A percentile compares a stretch with the other conserved stretches of the same genome.
Conservation (phyloP, 495 filamentous ascomycete species). For the Opeltia flavorubescens region DNA sequence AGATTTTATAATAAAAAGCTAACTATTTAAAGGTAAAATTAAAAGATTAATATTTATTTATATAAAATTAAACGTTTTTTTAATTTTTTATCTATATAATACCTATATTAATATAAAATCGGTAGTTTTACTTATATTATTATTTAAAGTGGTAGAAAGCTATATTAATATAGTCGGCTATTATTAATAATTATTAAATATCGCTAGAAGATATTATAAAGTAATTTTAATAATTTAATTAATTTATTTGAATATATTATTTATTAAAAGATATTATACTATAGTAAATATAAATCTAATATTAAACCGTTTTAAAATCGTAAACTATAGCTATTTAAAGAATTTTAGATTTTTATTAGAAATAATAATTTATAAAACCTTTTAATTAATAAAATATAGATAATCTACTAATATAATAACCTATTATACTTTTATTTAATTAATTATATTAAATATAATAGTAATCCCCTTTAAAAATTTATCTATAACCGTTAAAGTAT, state of each 20-base stretch:
- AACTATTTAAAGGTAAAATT: background rate
- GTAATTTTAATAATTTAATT: slow-evolving; percentile 13
- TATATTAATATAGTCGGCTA: background rate
- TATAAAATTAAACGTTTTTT: background rate
- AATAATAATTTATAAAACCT: background rate
- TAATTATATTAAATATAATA: background rate
- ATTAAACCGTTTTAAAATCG: slow-evolving; percentile 1
- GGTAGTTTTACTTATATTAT: background rate
- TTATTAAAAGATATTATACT: slow-evolving; percentile 12
- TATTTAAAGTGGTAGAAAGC: background rate
- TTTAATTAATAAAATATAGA: background rate
- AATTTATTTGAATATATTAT: slow-evolving; percentile 8
- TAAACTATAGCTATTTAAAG: background rate
- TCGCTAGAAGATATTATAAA: slow-evolving; percentile 3
- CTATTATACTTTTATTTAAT: background rate
- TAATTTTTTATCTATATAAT: background rate
- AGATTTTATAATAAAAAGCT: background rate
- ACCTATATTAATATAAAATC: background rate
- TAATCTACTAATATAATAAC: background rate
- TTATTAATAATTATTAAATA: background rate
- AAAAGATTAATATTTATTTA: background rate
- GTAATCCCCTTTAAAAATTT: slow-evolving; percentile 5
- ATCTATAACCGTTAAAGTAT: background rate
- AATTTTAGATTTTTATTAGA: slow-evolving; percentile 1
- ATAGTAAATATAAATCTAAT: background rate